Percentiles rank a stretch among this genome's conserved stretches.
phyloP scores from a whole-genome alignment of 768 basidiomycete species.

The Kwoniella sp. region DNA sequence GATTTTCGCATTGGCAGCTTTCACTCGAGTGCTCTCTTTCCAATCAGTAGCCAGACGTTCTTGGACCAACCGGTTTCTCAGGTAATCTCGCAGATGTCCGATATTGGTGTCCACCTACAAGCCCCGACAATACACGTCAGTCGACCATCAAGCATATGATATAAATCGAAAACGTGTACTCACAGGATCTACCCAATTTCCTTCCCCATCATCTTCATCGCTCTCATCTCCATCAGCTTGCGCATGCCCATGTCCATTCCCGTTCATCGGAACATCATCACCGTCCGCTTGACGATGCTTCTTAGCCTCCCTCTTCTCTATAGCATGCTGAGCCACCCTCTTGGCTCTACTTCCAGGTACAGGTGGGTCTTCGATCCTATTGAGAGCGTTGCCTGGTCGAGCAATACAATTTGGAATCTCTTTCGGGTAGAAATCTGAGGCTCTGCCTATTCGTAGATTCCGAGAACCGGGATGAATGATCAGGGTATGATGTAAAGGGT shows the following conservation, averaged over 20 bases:
- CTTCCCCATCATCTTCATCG: constrained; percentile 20
- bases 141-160: background rate
- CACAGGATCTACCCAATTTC: constrained; percentile 28
- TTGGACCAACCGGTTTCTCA: constrained; percentile 55
- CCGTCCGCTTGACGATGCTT: constrained; percentile 15
- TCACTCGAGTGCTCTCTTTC: constrained; percentile 40
- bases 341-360: constrained; percentile 37
- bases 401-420: constrained; percentile 54
- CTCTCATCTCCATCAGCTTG: constrained; percentile 22
- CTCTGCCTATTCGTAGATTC: constrained; percentile 56
- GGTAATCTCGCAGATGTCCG: constrained; percentile 57
- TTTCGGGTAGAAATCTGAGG: constrained; percentile 54
- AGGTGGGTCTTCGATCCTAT: constrained; percentile 26
- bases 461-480: constrained; percentile 58
- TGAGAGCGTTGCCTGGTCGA: constrained; percentile 25
- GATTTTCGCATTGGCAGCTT: constrained; percentile 73
- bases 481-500: constrained; percentile 42
- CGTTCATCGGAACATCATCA: constrained; percentile 20
- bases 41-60: constrained; percentile 62
- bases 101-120: constrained; percentile 68
- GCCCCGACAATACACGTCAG: background rate
- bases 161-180: constrained; percentile 2
- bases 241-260: constrained; percentile 17
- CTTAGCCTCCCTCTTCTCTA: constrained; percentile 28
- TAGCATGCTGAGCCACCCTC: constrained; percentile 20